Evolutionary conservation across 495 filamentous ascomycete species (phyloP), one percentile per base, ranked within the genome.

Genomic region (Talaromyces liani): DNA sequence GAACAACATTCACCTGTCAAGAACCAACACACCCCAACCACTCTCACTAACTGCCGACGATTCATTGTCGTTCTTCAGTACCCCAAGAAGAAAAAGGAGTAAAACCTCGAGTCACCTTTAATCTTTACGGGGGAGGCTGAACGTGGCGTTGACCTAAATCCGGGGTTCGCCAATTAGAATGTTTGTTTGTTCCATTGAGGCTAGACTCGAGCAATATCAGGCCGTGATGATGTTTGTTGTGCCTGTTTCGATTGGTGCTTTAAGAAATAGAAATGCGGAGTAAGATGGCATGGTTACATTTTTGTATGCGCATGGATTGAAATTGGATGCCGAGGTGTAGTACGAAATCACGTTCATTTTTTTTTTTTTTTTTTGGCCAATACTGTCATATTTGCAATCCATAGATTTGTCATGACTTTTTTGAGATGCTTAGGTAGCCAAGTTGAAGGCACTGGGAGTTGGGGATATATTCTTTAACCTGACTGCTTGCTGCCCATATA

Each of bases 81-180:
- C 14, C 12, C 1, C 36, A 4, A 24, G 22, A 24, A 24, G 22
- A 41, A 41, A 16, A 41, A 31, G 22, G 29, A 31, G 18, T 4
- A 16, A 56, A 27, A 20, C 5, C 45, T 20, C n/a, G n/a, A 49
- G 45, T 49, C 54, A 29, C 4, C 36, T 41, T 41, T 16, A 41
- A 41, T 58, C 20, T 20, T 59, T 39, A 59, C 20, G 16, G 12
- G 4, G 14, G 33, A 39, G 57, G 29, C 31, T 59, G 31, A 39
- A 39, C 20, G 57, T 59, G 57, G 57, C 57, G 57, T 14, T 39
- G 57, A 34, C 57, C 33, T 33, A 59, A 59, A 56, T 31, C 53
- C 20, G 53, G 53, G 53, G 53, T 56, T 20, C n/a, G 27, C 53
- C 53, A 56, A 29, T 56, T 2, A 56, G 1, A 56, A n/a, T 2